Conservation (phyloP, 768 basidiomycete genomes). For the Suillus hirtellus region DNA sequence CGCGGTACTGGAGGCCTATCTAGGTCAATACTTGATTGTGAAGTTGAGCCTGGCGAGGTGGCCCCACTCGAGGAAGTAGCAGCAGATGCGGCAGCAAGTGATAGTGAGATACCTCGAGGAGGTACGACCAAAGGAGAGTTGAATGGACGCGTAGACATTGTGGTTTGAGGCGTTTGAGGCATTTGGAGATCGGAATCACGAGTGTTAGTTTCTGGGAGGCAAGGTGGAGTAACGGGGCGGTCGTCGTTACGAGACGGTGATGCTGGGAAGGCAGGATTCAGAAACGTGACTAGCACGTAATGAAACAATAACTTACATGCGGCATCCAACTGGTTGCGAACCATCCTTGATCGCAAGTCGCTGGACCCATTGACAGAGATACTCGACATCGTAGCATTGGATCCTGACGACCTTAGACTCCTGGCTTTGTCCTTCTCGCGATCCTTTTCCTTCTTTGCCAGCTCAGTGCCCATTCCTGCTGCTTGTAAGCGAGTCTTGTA, state of each 20-base stretch:
- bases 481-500: slow-evolving; percentile 40
- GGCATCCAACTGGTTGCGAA: slow-evolving; percentile 34
- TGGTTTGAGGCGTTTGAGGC: slow-evolving; percentile 10
- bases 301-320: slow-evolving; percentile 25
- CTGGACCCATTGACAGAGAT: slow-evolving; percentile 17
- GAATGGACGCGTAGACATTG: not conserved
- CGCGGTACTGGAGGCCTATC: not conserved
- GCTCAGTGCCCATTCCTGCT: slow-evolving; percentile 42
- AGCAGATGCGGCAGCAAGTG: slow-evolving; percentile 14
- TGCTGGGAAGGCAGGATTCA: not conserved
- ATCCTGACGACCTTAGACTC: slow-evolving; percentile 21
- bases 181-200: slow-evolving; percentile 13
- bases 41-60: slow-evolving; percentile 28
- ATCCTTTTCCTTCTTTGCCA: slow-evolving; percentile 29
- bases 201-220: slow-evolving; percentile 15
- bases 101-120: slow-evolving; percentile 23
- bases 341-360: slow-evolving; percentile 28
- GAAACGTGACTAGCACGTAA: not conserved
- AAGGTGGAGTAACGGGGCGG: slow-evolving; percentile 23
- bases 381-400: slow-evolving; percentile 25
- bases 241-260: slow-evolving; percentile 22
- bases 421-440: slow-evolving; percentile 19
- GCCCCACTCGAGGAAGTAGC: slow-evolving; percentile 6
- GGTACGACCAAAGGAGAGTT: slow-evolving; percentile 22
- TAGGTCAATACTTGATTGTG: slow-evolving; percentile 17